A percentile compares a stretch with the other conserved stretches of the same genome.
phyloP scores from a whole-genome alignment of 1,284 basidiomycete genomes.

The Ustilago lituana region DNA sequence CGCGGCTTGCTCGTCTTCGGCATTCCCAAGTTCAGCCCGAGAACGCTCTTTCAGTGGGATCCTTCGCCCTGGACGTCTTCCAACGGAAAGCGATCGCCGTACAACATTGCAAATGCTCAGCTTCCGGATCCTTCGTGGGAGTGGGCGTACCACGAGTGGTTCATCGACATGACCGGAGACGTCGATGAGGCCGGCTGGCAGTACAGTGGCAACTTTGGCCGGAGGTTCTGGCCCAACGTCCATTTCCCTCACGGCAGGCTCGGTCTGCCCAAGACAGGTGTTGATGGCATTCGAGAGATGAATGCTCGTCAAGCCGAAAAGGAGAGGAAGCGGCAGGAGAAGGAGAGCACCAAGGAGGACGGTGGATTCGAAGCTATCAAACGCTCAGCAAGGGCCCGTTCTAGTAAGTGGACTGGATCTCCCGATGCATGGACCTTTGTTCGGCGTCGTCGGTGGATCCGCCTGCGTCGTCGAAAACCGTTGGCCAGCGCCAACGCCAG shows the following conservation, averaged over 20 bases:
- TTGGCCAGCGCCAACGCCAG: constrained; percentile 2
- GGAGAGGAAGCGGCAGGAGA: constrained; percentile 34
- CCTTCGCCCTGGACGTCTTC: constrained; percentile 62
- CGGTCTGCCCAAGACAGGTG: constrained; percentile 45
- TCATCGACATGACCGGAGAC: constrained; percentile 66
- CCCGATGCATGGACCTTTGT: constrained; percentile 60
- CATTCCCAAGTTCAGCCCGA: constrained; percentile 62
- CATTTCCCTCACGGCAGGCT: constrained; percentile 43
- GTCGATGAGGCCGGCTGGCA: constrained; percentile 67
- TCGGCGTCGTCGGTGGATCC: constrained; percentile 62
- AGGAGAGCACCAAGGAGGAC: constrained; percentile 54
- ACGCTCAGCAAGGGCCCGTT: constrained; percentile 50
- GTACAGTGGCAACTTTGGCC: constrained; percentile 62
- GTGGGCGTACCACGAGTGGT: constrained; percentile 65
- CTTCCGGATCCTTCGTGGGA: constrained; percentile 66
- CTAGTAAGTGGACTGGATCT: constrained; percentile 58
- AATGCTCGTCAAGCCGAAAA: constrained; percentile 37
- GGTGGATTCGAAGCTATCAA: constrained; percentile 63
- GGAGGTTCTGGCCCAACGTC: constrained; percentile 44
- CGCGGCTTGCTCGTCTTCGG: constrained; percentile 63
- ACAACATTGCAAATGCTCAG: constrained; percentile 64
- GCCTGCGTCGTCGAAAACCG: constrained; percentile 53
- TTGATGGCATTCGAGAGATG: constrained; percentile 47
- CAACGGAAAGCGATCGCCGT: constrained; percentile 51
- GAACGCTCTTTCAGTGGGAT: constrained; percentile 62